Evolutionary conservation across 257 asterid species (phyloP), one percentile per base, ranked within the genome.

Genomic region (Scutellaria baicalensis): DNA sequence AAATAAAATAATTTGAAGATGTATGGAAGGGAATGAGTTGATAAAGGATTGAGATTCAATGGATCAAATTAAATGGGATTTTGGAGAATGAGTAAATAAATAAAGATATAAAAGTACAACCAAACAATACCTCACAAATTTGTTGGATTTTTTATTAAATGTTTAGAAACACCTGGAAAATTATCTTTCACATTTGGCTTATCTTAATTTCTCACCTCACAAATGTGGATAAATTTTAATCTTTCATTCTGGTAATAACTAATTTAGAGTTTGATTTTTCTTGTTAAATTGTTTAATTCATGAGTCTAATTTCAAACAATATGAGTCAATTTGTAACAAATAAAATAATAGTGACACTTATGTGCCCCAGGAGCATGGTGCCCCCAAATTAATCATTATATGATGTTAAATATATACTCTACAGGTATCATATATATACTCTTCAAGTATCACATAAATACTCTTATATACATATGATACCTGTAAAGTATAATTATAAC

Each of bases 141-240:
- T 12, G 51, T 43, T 51, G 56, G 55, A 47, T 49, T 54, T 58
- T 79, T 2, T 16, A 40, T 66, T 40, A 17, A 76, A 66, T 54
- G 64, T 4, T 18, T 42, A 68, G 69, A 21, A 18, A 36, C 61
- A 83, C 59, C 16, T 86, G 95, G 97, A 85, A 66, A 55, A 73
- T 66, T 80, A 79, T 85, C 85, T 77, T 77, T 79, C 96, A 86
- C 91, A 75, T 75, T 83, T 78, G 77, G 89, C 95, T 80, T 91
- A 89, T 91, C 96, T 80, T 60, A 9, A 38, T 82, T 84, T 62
- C 80, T 74, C 77, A 77, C 91, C 95, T 81, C 84, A 84, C 42
- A 75, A 51, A 51, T 12, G 35, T 1, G 5, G 50, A 44, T 18
- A 52, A 52, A 20, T 20, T 20, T 8, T 52, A 20, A 52, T 6